Percentiles rank a stretch among this genome's conserved stretches.
These are phyloP conservation scores for Penicillium canariense DNA, from an alignment of 495 filamentous ascomycete species.

Conservation along the genomic window DNA sequence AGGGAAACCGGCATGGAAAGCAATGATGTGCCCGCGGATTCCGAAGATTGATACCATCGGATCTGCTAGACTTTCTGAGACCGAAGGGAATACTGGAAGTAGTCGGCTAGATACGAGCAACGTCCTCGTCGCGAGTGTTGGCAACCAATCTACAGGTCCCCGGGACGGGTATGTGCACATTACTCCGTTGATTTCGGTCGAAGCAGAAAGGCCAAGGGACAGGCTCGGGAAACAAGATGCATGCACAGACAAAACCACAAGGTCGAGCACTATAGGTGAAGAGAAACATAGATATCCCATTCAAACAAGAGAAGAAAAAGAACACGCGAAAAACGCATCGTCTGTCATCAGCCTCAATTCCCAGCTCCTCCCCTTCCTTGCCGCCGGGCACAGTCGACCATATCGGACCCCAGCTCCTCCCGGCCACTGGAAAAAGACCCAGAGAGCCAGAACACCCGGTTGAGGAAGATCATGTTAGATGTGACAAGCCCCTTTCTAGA, in stretches of 20 bases:
- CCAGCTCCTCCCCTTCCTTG: neutral
- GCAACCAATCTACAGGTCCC: neutral
- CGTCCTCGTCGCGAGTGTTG: too few relatives aligned
- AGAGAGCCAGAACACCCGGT: neutral
- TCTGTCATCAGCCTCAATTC: constrained; percentile 16
- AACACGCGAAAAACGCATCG: constrained; percentile 15
- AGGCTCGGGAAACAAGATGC: neutral
- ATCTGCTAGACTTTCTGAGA: too few relatives aligned
- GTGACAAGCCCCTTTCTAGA: neutral
- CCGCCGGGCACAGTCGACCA: too few relatives aligned
- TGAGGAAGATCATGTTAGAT: constrained; percentile 7
- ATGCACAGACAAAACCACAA: neutral
- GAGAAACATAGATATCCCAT: constrained; percentile 17
- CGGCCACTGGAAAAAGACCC: neutral
- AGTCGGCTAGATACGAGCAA: too few relatives aligned
- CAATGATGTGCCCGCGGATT: too few relatives aligned
- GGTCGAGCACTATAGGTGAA: neutral
- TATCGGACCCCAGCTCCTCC: too few relatives aligned
- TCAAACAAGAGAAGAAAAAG: constrained; percentile 12
- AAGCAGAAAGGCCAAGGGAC: neutral
- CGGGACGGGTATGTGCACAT: neutral
- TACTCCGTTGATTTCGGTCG: neutral
- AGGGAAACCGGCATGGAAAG: too few relatives aligned
- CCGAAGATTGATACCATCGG: too few relatives aligned
- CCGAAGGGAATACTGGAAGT: too few relatives aligned